Base-by-base conservation (phyloP, 192 early-diverging fungal species). In the Spinellus fusiger region DNA sequence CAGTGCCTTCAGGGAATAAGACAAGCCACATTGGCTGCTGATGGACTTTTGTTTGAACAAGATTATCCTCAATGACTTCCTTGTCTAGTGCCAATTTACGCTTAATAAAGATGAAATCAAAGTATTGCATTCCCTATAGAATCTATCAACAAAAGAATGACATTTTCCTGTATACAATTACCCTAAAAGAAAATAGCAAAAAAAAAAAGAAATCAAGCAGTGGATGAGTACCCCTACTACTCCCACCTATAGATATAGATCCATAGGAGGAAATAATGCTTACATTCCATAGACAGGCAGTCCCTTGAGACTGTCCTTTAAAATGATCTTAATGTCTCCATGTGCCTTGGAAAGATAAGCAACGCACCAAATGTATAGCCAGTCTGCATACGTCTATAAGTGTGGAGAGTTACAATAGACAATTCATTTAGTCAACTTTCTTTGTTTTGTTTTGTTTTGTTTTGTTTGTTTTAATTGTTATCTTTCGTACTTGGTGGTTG, bases 1-100 rank as follows among this genome's bases (percentile, higher is more conserved):
- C 71, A 15, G 96, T 98, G 56, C 96, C 96, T 74, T 98, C 96
- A 0, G 96, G 96, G 76, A 94, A 98, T 20, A 98, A 82, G 18
- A 96, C 77, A 25, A 98, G 82, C 94, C 91, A 94, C 38, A 93
- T 75, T 16, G 93, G 93, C 25, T 84, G 73, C 32, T 85, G 73
- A 8, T 71, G 73, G 10, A 70, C 65, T 54, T 86, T 73, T 13
- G 82, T 84, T 33, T 67, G 69, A 47, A 61, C 53, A 62, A 89
- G 72, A 48, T 86, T 88, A 3, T 76, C 60, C 35, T 70, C 56
- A 64, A 92, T 82, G 12, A 73, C 80, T 16, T 71, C 69, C 56
- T 83, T 78, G 56, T 89, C 76, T 15, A 77, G 82, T 83, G 84
- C 88, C 46, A 76, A 60, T 57, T 89, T 93, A 64, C 91, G 90